Evolutionary conservation across 202 grass and related monocot species (phyloP), one percentile per base, ranked within the genome.

Genomic region (Digitaria exilis): DNA sequence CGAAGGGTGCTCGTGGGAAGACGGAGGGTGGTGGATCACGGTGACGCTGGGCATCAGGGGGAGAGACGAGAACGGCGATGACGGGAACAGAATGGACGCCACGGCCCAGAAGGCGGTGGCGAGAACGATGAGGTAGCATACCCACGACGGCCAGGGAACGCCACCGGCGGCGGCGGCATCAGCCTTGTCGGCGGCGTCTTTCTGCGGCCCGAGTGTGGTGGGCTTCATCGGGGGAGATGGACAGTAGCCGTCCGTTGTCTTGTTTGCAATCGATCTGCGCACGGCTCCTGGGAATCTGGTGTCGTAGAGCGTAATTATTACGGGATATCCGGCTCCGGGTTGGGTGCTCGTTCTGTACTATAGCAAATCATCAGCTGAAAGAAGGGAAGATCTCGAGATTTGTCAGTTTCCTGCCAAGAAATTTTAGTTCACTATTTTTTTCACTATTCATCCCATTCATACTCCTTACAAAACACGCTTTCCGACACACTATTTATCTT

Each of bases 51-150:
- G 24, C 11, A 54, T 62, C 4, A 84, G 62, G 13, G 87, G 76
- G 15, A 80, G 60, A 13, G 81, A 39, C 37, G 37, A 60, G 22
- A 73, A 50, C 29, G 60, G 10, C n/a, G 73, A 59, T 14, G 73
- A 73, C 37, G 32, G 66, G 82, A 77, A 77, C 37, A 69, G 0
- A 8, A 59, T 18, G 62, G 80, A 73, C 22, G 58, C 44, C 41
- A 69, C 16, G 42, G 81, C 76, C 76, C 76, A 88, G 51, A 88
- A 16, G 16, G 76, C 24, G 50, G 81, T 73, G 81, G 69, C 49
- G 24, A 80, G 9, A 18, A 26, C 45, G 61, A 51, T 41, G 76
- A 80, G 6, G 34, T 75, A 73, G 32, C 69, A 80, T 50, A 54
- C 48, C 61, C 77, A 61, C 3, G 69, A 84, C 32, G 76, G 69